Evolutionary conservation across 2,329 filamentous ascomycete species (phyloP), one percentile per base, ranked within the genome.

Genomic region (Pseudocercospora eumusae): DNA sequence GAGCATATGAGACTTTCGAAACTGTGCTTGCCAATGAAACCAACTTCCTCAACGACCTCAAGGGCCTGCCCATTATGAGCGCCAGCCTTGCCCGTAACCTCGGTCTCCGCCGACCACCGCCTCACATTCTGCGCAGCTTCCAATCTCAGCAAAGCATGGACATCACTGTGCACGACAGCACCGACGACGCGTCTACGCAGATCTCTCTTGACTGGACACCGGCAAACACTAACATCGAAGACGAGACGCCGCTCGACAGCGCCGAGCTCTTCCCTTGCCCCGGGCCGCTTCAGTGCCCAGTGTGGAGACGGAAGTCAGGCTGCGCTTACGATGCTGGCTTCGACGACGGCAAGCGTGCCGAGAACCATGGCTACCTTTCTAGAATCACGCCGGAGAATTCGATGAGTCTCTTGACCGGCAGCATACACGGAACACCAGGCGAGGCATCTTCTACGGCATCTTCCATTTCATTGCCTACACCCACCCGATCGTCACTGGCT

Each of bases 1-100:
- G 81, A 3, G 68, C 78, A 33, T 81, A 74, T 68, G 73, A 75
- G 7, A 79, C 78, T 27, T 77, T 84, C 64, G 74, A 79, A 3
- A 70, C 76, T 11, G 73, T 82, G 33, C 72, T 80, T 23, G 73
- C 69, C 27, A 74, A 77, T 33, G 68, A 75, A 36, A 10, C 1
- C 27, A 27, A 53, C 10, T 18, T 18, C 18, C 18, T 54, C 21
- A 65, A 75, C 18, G 76, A 79, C 11, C 63, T 67, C 11, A 52
- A 66, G 10, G 56, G 59, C 2, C 74, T 81, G 5, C 77, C 75
- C 1, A 66, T 74, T 20, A 72, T 75, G n/a, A 70, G 78, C 20
- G 71, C 75, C 8, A 59, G 65, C 1, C 66, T 76, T 33, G 69
- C 79, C 27, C 70, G 71, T 33, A 73, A 63, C 21, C 74, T 80